Evolutionary conservation across 192 early-diverging fungal species (phyloP), one percentile per base, ranked within the genome.

Genomic region (Piromyces finnis): DNA sequence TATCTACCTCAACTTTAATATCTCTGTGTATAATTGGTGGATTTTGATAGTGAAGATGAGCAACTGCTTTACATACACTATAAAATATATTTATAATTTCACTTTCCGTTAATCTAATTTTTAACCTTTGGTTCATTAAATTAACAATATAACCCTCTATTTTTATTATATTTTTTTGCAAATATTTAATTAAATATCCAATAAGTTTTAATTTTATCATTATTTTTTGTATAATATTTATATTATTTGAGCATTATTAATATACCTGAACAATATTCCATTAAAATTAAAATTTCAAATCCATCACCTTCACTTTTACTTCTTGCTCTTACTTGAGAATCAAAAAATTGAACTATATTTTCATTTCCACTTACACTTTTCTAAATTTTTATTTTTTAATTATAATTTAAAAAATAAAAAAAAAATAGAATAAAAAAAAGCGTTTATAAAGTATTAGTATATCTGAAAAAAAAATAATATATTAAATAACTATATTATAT

Each of bases 21-120:
- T 94, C 93, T 80, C 97, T 87, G 82, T 98, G 97, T 28, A 97
- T 86, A 29, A 97, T 88, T 18, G 95, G 92, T 29, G 91, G 93
- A 28, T 85, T 84, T 79, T 87, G 89, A 83, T 93, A 96, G 85
- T 98, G 97, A 89, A 98, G 88, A 84, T 94, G 93, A 7, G 96
- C 95, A 15, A 98, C 91, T 30, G 92, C 97, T 86, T 94, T 89
- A 80, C 93, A 92, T 28, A 94, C 88, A 82, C 96, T 91, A 59
- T 87, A 88, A 82, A 97, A 98, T 39, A 98, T 97, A 78, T 88
- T 90, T 82, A 97, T 87, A 51, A 98, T 92, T 82, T 95, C 94
- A n/a, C 85, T 81, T 83, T 97, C 95, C 28, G 88, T 91, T 37
- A 97, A 86, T 28, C 93, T 87, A 77, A 87, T 86, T 27, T 90